Evolutionary conservation across 2,329 filamentous ascomycete genomes (phyloP), one percentile per base, ranked within the genome.

Genomic region (Aspergillus phoenicis): DNA sequence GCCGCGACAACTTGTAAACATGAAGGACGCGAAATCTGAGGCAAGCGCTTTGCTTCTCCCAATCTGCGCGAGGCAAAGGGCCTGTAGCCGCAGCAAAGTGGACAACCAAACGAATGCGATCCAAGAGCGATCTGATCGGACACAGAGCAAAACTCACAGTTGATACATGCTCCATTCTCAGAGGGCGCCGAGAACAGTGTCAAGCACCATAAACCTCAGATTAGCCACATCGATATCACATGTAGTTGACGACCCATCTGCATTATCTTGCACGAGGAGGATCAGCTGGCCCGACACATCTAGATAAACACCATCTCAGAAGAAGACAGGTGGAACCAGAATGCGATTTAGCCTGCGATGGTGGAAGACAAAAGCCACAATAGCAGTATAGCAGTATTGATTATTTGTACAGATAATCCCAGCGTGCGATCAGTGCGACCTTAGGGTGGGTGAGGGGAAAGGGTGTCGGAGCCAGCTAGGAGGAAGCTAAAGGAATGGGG

Each of bases 131-230:
- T 22, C 15, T 45, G 22, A 54, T 30, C 28, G 10, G 28, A 28
- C 33, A 58, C 57, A 49, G 51, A 41, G 48, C 30, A 24, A 47
- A 28, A 62, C 71, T 73, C 70, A 78, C 76, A 58, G 75, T 77
- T 64, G 76, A 76, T 66, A 78, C 68, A 74, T 78, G 75, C 70
- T 78, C 75, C 73, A 77, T 76, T 60, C 67, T 75, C 68, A 72
- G 64, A 69, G 66, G 61, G 64, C 60, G 65, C 67, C 59, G 67
- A 67, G 65, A 64, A 68, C 62, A 70, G 71, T 68, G 65, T 65
- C 65, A 69, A 66, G 62, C 71, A 74, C 68, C 70, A 69, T 68
- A 62, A 67, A 72, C 67, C 66, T 73, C 67, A 72, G 67, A 69
- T 72, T 67, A 69, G 66, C 64, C 68, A 67, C 68, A 69, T 71